Percentiles rank a stretch among this genome's conserved stretches.
These are phyloP conservation scores for Chlamydomonas eustigma DNA, from an alignment of 139 green algal genomes.

Conservation along the genomic window DNA sequence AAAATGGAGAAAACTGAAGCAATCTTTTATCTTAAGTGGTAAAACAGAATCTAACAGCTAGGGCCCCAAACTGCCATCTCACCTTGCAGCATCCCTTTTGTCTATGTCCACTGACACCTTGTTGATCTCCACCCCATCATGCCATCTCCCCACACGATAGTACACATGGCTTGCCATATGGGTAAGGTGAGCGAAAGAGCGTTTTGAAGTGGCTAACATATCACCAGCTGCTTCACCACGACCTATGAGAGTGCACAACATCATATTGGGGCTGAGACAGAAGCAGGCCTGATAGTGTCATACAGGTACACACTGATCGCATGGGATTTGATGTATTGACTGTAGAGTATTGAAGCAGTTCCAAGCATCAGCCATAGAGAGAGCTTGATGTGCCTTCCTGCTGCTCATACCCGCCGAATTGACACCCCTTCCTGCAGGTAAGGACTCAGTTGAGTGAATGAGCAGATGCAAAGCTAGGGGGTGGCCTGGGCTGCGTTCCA, in stretches of 20 bases:
- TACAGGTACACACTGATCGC: no score
- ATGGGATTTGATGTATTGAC: no score
- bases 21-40: no score
- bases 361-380: no score
- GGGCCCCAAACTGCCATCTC: no score
- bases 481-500: not conserved
- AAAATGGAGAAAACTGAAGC: no score
- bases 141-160: not conserved
- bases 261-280: no score
- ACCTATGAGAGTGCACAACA: no score
- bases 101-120: not conserved
- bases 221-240: not conserved
- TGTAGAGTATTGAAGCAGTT: no score
- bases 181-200: not conserved
- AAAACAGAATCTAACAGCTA: no score
- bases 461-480: constrained; percentile 2
- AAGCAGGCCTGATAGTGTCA: no score
- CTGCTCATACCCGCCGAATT: not conserved
- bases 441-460: not conserved
- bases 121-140: not conserved
- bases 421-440: not conserved
- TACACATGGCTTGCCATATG: constrained; percentile 9
- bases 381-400: not conserved
- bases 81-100: not conserved
- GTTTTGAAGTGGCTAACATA: not conserved